Percentiles rank a stretch among this genome's conserved stretches.
These are phyloP conservation scores for Lachnum nothofagi DNA, from an alignment of 2,329 filamentous ascomycete genomes.

Conservation along the genomic window DNA sequence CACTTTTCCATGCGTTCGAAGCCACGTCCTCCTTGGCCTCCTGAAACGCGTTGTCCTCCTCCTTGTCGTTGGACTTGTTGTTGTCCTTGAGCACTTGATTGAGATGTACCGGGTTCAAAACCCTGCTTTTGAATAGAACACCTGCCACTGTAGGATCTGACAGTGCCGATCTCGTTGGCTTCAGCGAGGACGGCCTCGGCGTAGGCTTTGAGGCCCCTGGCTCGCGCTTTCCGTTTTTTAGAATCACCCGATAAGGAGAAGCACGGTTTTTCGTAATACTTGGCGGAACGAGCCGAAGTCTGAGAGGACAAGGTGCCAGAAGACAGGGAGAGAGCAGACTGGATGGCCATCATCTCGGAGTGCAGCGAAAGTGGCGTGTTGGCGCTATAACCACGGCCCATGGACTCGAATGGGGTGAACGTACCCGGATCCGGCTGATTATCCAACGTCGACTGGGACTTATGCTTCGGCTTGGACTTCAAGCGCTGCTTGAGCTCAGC, in stretches of 20 bases:
- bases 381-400: constrained; percentile 35
- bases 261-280: constrained; percentile 45
- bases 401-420: constrained; percentile 35
- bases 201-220: constrained; percentile 40
- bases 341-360: constrained; percentile 52
- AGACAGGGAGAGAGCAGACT: constrained; percentile 43
- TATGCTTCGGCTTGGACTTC: constrained; percentile 37
- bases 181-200: constrained; percentile 40
- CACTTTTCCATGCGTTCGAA: constrained; percentile 16
- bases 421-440: constrained; percentile 21
- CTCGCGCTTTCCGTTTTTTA: constrained; percentile 44
- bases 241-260: constrained; percentile 44
- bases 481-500: constrained; percentile 30
- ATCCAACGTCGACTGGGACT: constrained; percentile 30
- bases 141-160: constrained; percentile 36
- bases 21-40: constrained; percentile 22
- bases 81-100: constrained; percentile 31
- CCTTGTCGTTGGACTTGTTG: constrained; percentile 17
- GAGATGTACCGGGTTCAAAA: constrained; percentile 45
- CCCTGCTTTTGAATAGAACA: constrained; percentile 38
- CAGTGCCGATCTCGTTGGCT: constrained; percentile 24
- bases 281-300: constrained; percentile 31
- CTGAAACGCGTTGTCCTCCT: constrained; percentile 25
- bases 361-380: constrained; percentile 47
- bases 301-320: constrained; percentile 37